A percentile compares a stretch with the other conserved stretches of the same genome.
Evolutionary conservation across 306 rosid species (phyloP).

Genomic region (Begonia peltatifolia): DNA sequence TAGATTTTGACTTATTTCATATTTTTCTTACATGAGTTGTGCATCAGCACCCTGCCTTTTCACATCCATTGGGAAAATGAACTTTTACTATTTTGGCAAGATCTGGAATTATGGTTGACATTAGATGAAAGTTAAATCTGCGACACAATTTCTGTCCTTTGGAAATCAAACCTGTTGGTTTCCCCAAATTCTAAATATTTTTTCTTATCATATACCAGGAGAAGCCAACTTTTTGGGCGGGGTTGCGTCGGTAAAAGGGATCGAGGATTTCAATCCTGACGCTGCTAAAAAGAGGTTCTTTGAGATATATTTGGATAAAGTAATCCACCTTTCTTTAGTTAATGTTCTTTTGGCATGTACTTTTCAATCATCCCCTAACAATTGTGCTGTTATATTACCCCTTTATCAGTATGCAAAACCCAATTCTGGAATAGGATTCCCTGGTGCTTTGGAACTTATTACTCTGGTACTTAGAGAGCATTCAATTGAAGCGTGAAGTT

Average conservation of each 20-base stretch:
- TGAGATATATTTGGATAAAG: constrained; percentile 85
- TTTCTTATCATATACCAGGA: constrained; percentile 28
- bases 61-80: too few relatives aligned
- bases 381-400: not conserved
- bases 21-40: too few relatives aligned
- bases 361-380: not conserved
- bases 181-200: not conserved
- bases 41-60: too few relatives aligned
- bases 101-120: too few relatives aligned
- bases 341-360: not conserved
- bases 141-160: too few relatives aligned
- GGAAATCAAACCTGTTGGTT: too few relatives aligned
- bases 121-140: too few relatives aligned
- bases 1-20: too few relatives aligned
- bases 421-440: constrained; percentile 87
- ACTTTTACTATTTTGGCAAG: too few relatives aligned
- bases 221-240: constrained; percentile 96
- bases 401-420: constrained; percentile 74
- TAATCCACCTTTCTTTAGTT: constrained; percentile 5
- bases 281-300: constrained; percentile 82
- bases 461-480: constrained; percentile 42
- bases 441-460: constrained; percentile 87
- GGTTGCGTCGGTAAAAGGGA: constrained; percentile 78
- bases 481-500: not conserved
- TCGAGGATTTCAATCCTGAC: constrained; percentile 53